These are phyloP conservation scores for Mucor irregularis DNA, from an alignment of 371 early-diverging fungal genomes.

Conservation along the genomic window DNA sequence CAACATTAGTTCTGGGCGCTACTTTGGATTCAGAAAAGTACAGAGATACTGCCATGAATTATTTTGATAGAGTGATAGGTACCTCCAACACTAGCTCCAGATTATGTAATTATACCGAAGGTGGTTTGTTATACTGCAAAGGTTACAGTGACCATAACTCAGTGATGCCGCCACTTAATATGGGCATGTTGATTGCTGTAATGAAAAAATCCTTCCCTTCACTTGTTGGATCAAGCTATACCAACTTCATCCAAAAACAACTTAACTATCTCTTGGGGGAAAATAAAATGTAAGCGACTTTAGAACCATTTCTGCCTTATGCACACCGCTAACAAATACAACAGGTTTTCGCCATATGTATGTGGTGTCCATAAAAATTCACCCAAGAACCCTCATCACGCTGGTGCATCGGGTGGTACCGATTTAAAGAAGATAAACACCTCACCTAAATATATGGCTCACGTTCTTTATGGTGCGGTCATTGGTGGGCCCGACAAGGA, in stretches of 20 bases:
- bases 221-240: slow-evolving; percentile 25
- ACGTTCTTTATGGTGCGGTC: slow-evolving; percentile 49
- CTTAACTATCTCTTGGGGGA: slow-evolving; percentile 50
- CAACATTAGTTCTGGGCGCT: slow-evolving; percentile 42
- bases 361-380: slow-evolving; percentile 57
- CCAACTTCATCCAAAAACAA: slow-evolving; percentile 43
- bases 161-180: slow-evolving; percentile 30
- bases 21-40: slow-evolving; percentile 21
- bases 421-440: slow-evolving; percentile 34
- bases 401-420: slow-evolving; percentile 56
- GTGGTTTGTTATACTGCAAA: slow-evolving; percentile 45
- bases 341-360: slow-evolving; percentile 42
- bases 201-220: slow-evolving; percentile 9
- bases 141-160: slow-evolving; percentile 43
- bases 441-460: slow-evolving; percentile 25
- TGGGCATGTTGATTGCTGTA: slow-evolving; percentile 19
- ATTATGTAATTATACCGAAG: slow-evolving; percentile 41
- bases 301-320: neutral
- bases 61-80: slow-evolving; percentile 20
- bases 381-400: slow-evolving; percentile 50
- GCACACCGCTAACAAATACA: too few relatives aligned
- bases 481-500: slow-evolving; percentile 61
- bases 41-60: slow-evolving; percentile 14
- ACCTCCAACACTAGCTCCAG: slow-evolving; percentile 17
- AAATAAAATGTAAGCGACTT: slow-evolving; percentile 35